A percentile compares a stretch with the other conserved stretches of the same genome.
Evolutionary conservation across 2,329 filamentous ascomycete species (phyloP).

Genomic region (Phaeophleospora eucalypticola): DNA sequence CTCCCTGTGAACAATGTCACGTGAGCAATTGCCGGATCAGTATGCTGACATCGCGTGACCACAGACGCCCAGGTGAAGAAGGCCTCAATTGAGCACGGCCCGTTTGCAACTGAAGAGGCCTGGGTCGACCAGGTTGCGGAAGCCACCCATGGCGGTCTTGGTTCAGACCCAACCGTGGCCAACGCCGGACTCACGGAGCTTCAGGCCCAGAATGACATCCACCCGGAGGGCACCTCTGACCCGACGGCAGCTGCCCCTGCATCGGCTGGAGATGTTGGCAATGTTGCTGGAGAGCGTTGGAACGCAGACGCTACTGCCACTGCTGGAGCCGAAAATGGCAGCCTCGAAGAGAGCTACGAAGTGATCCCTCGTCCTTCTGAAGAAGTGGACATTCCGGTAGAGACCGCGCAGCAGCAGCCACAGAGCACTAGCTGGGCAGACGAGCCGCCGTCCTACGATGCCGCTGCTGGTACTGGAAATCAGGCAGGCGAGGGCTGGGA

Average conservation of each 20-base stretch:
- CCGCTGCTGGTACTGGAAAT: conserved; percentile 27
- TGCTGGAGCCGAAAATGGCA: conserved; percentile 45
- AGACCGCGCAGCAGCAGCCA: conserved; percentile 42
- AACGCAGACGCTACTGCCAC: conserved; percentile 50
- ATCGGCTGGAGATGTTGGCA: conserved; percentile 41
- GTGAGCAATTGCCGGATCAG: conserved; percentile 4
- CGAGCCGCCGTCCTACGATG: conserved; percentile 45
- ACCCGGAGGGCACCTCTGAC: conserved; percentile 26
- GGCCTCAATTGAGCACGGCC: conserved; percentile 43
- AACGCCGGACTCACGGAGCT: conserved; percentile 58
- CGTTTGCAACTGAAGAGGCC: conserved; percentile 53
- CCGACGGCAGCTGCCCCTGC: conserved; percentile 33
- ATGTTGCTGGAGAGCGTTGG: conserved; percentile 62
- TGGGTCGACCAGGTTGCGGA: conserved; percentile 48
- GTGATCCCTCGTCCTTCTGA: conserved; percentile 67
- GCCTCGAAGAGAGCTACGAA: conserved; percentile 66
- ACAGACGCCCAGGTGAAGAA: conserved; percentile 37
- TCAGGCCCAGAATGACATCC: conserved; percentile 29
- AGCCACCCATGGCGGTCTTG: conserved; percentile 34
- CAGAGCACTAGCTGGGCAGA: conserved; percentile 74
- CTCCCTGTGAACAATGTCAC: neutral
- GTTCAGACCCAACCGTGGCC: conserved; percentile 9
- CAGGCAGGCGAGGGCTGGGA: conserved; percentile 31
- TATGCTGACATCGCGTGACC: neutral
- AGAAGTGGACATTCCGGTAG: conserved; percentile 66